Evolutionary conservation across 2,329 filamentous ascomycete genomes (phyloP).

Genomic region (Amauroascus verrucosus): DNA sequence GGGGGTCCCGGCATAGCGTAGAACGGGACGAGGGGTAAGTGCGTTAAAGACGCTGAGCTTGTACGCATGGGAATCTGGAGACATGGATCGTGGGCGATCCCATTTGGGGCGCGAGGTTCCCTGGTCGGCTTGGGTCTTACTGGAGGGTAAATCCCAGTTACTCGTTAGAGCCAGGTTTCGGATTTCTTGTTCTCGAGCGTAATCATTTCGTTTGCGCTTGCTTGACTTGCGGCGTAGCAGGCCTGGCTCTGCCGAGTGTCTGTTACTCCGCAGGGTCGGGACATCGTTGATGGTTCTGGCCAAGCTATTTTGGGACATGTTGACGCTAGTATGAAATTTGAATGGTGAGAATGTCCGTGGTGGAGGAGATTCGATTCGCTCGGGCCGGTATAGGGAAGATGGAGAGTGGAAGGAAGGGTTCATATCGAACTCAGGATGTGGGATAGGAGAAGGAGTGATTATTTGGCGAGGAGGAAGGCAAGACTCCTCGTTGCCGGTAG

Average conservation of each 20-base stretch:
- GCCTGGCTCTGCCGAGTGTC: conserved; percentile 46
- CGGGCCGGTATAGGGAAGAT: not conserved
- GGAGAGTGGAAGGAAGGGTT: not conserved
- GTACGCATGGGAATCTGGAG: conserved; percentile 58
- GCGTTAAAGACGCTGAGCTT: conserved; percentile 69
- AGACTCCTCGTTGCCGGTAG: conserved; percentile 12
- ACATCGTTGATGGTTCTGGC: conserved; percentile 36
- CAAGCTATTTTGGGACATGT: conserved; percentile 29
- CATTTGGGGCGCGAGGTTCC: conserved; percentile 55
- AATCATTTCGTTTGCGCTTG: conserved; percentile 66
- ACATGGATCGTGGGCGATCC: conserved; percentile 62
- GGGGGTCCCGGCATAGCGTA: conserved; percentile 61
- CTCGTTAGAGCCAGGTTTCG: conserved; percentile 62
- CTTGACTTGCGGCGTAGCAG: conserved; percentile 60
- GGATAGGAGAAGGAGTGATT: conserved; percentile 5
- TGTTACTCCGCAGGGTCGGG: conserved; percentile 48
- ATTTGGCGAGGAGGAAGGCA: conserved; percentile 15
- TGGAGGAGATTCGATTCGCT: not conserved
- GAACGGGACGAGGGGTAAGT: conserved; percentile 74
- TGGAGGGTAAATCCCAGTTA: conserved; percentile 46
- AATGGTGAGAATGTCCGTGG: conserved; percentile 6
- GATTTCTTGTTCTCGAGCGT: conserved; percentile 75
- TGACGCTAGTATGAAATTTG: conserved; percentile 19
- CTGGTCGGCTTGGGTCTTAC: conserved; percentile 53
- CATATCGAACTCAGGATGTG: not conserved